A percentile compares a stretch with the other conserved stretches of the same genome.
Evolutionary conservation across 176 grass and related monocot genomes (phyloP).

Genomic region (Phyllostachys edulis): DNA sequence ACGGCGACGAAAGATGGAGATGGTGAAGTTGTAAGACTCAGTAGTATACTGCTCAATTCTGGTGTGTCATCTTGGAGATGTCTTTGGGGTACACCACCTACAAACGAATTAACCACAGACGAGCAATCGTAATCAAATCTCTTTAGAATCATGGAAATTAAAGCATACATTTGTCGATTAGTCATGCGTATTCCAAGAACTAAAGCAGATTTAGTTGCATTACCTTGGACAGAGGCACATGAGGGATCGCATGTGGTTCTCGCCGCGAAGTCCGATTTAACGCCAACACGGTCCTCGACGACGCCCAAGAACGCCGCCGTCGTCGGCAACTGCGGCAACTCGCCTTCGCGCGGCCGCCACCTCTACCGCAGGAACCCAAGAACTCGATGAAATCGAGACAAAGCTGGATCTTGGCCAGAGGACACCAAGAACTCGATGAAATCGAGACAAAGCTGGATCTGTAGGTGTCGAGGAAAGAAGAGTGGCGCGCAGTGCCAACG

Average conservation of each 20-base stretch:
- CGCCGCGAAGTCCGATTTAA: slow-evolving; percentile 72
- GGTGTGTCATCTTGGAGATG: slow-evolving; percentile 3
- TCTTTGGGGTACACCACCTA: slow-evolving; percentile 39
- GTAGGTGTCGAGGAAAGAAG: not conserved
- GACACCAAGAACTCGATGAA: not conserved
- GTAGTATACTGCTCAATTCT: not conserved
- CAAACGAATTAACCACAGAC: not conserved
- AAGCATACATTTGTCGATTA: not conserved
- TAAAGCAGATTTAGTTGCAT: not conserved
- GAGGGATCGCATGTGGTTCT: slow-evolving; percentile 82
- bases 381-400: no score
- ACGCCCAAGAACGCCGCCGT: slow-evolving; percentile 43
- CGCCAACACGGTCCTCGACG: slow-evolving; percentile 41
- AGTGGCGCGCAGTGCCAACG: not conserved
- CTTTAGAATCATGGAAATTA: not conserved
- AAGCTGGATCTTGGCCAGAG: no score
- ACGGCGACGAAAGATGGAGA: no score
- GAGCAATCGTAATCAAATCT: not conserved
- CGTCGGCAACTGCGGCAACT: slow-evolving; percentile 63
- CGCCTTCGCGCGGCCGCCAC: slow-evolving; percentile 48
- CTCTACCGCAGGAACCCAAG: slow-evolving; percentile 52
- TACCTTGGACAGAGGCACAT: slow-evolving; percentile 69
- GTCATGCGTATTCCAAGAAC: not conserved
- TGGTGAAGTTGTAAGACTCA: slow-evolving; percentile 40
- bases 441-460: not conserved